Base-by-base conservation (phyloP, 2,329 filamentous ascomycete species). In the Ceratocystis destructans region DNA sequence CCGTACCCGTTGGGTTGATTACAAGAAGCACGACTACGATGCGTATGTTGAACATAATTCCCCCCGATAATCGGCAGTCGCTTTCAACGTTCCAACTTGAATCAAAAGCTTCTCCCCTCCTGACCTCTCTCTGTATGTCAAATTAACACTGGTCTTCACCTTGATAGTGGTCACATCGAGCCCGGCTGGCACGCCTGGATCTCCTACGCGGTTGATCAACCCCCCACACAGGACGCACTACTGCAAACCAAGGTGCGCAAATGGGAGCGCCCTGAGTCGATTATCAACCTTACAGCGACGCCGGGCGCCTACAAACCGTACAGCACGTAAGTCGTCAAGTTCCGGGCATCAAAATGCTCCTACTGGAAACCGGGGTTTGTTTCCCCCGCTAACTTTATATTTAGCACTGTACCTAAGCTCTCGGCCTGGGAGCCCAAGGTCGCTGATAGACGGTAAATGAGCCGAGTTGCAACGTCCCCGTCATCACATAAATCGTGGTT, bases 171-270 rank as follows among this genome's bases (percentile, higher is more conserved):
- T 68, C 90, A 96, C 65, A 89, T 96, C 72, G 93, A 97, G 77
- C 92, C 93, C 63, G 89, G 93, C 77, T 99, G 94, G 94, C 94
- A 97, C 79, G 90, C 89, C 37, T 99, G 94, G 94, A 91, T 99
- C 72, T 90, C 90, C 70, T 97, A 99, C 79, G 80, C 86, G 78
- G 87, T 96, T 72, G 91, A 97, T 77, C 88, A 89, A 77, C 86
- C 93, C 46, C 94, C 94, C 1, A 83, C 81, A 46, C 77, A 87
- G 73, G 94, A 99, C 75, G 79, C 86, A 64, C 76, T 94, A 69
- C 73, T 95, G 69, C 82, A 85, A 72, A 79, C 85, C 64, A 81
- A 84, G 71, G 76, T 85, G 61, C 83, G 90, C 69, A 76, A 80
- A 46, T 97, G 92, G 88, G 91, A 96, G 75, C 81, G 86, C 68